Evolutionary conservation across 768 basidiomycete genomes (phyloP), one percentile per base, ranked within the genome.

Genomic region (Exsudoporus frostii): DNA sequence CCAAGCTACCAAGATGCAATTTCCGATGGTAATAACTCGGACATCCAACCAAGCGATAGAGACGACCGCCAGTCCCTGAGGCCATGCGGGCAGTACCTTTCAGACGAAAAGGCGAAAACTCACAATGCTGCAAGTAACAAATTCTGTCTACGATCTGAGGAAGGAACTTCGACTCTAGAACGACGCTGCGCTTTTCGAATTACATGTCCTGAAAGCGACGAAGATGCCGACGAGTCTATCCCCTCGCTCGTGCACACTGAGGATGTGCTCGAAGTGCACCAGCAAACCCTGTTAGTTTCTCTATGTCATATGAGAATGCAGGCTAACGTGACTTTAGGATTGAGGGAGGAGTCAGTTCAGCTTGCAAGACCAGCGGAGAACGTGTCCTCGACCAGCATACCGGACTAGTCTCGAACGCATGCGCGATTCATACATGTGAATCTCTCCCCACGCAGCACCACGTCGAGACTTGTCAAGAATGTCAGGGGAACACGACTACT

Each of bases 1-100:
- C 59, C 60, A 19, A 61, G 52, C 19, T 59, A 58, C 11, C n/a
- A 62, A 19, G 60, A 55, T 7, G 38, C 34, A 10, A 9, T 43
- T 29, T 40, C 49, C 25, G 15, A 41, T 33, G 15, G 34, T 6
- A 6, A 45, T 1, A 0, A n/a, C 19, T 44, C 30, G 19, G 7
- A 20, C 17, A 22, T 37, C 19, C 20, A 20, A 1, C 13, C 29
- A 3, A 25, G n/a, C 29, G 44, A 40, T 15, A 22, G 11, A 38
- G 50, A 27, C 8, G 50, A 33, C 15, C 14, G 13, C 15, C 27
- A 24, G 19, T 17, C 27, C 15, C 4, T 15, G 42, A 7, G 7
- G 3, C 9, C n/a, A 20, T 9, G 17, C n/a, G 10, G 20, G 5
- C 50, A 44, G 22, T 34, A 22, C 9, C 6, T 4, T 10, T 32